Base-by-base conservation (phyloP, 768 basidiomycete species). In the Galerina sulciceps region DNA sequence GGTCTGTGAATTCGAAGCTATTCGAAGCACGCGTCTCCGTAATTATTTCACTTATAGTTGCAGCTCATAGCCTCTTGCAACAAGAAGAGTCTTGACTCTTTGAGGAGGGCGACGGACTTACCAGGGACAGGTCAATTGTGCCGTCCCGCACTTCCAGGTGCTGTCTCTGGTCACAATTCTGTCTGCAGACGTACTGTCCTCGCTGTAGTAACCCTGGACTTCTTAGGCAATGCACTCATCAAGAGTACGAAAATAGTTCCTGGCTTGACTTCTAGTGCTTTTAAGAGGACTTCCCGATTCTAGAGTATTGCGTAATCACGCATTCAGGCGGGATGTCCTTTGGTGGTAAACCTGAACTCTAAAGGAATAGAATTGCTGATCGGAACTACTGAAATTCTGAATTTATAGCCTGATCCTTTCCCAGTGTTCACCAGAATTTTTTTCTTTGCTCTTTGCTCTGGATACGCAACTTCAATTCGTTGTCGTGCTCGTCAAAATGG, bases 401-500 rank as follows among this genome's bases (percentile, higher is more conserved):
- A 36, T 20, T 51, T 51, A 20, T 51, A 51, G 22, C 17, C 18
- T 15, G 35, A 38, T 37, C 22, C 20, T 51, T 15, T 20, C 20
- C 34, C 34, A 34, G 35, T n/a, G 2, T 49, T 36, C 37, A 18
- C 26, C 36, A 10, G 38, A 13, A 6, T 22, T 38, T 38, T 31
- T 10, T 4, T 51, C 18, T 23, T 23, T 15, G 13, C 34, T 23
- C 22, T n/a, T 37, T 55, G 22, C 34, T 35, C 40, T 22, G 4
- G 18, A 49, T 49, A 31, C 4, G 18, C 14, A 36, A 17, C 11
- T 9, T 38, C n/a, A n/a, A n/a, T 34, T 43, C 26, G 0, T 14
- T 8, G 11, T 22, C 17, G 13, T 23, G 1, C 40, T 45, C 23
- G 55, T 64, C 58, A 68, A 65, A 43, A 82, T 84, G 85, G 80